Percentiles rank a stretch among this genome's conserved stretches.
phyloP scores from a whole-genome alignment of 2,329 filamentous ascomycete species.

The Fusarium buxicola region DNA sequence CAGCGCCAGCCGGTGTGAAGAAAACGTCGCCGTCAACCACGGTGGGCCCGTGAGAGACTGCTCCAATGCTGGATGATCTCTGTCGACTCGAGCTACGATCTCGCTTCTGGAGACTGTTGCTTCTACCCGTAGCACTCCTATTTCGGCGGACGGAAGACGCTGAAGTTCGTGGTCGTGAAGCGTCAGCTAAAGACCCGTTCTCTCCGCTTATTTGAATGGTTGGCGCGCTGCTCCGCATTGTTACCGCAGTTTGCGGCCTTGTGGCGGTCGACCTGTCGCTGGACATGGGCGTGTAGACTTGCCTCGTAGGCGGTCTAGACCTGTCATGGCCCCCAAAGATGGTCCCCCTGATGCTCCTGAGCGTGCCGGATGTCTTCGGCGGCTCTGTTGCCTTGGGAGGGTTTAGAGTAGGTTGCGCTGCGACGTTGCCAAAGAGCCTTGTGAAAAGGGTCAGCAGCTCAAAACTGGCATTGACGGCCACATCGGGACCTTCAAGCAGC shows the following conservation, averaged over 20 bases:
- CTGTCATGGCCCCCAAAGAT: slow-evolving; percentile 76
- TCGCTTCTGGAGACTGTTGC: slow-evolving; percentile 65
- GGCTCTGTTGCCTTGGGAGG: slow-evolving; percentile 60
- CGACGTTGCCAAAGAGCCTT: slow-evolving; percentile 75
- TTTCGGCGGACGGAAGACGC: slow-evolving; percentile 47
- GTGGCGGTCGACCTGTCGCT: slow-evolving; percentile 51
- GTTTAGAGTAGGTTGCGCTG: slow-evolving; percentile 59
- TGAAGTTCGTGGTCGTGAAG: slow-evolving; percentile 52
- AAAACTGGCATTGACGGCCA: slow-evolving; percentile 88
- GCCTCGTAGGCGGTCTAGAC: slow-evolving; percentile 57
- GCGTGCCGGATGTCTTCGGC: slow-evolving; percentile 78
- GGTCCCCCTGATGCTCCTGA: slow-evolving; percentile 77
- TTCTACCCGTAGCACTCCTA: slow-evolving; percentile 61
- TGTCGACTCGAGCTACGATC: slow-evolving; percentile 62
- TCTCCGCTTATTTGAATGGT: slow-evolving; percentile 83
- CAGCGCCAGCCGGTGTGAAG: slow-evolving; percentile 58
- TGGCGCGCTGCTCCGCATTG: slow-evolving; percentile 64
- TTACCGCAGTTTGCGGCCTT: slow-evolving; percentile 57
- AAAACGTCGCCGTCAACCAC: slow-evolving; percentile 63
- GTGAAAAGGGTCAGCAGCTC: slow-evolving; percentile 87
- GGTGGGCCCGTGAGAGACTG: slow-evolving; percentile 53
- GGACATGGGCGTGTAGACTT: slow-evolving; percentile 50
- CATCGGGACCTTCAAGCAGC: slow-evolving; percentile 82
- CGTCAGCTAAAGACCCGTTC: slow-evolving; percentile 55
- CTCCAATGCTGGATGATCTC: slow-evolving; percentile 58